Base-by-base conservation (phyloP, 148 eudicot species). In the Tetragonia tetragonoides region DNA sequence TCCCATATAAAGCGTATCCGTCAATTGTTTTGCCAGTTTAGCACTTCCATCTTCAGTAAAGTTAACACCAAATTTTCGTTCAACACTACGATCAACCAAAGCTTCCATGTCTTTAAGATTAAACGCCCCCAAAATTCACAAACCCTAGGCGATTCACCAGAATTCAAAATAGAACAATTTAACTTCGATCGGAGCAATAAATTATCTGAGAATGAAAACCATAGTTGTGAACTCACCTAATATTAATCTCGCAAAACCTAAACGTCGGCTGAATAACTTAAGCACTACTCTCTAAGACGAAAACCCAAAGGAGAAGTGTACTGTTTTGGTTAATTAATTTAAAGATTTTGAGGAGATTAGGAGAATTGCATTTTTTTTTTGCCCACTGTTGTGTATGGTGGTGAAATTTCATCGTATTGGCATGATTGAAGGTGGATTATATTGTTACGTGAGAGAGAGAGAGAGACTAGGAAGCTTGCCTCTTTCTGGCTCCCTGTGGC, bases 1-100 rank as follows among this genome's bases (percentile, higher is more conserved):
- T 6, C 94, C 97, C 94, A 92, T 89, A 67, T 88, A 95, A 60
- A 95, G 89, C 72, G 89, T 85, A 84, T 89, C 89, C 51, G 68
- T 81, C 64, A 95, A 84, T 28, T 73, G 77, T 9, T 86, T 85
- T 3, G 87, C 85, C 46, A 95, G 80, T 86, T 77, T 89, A 34
- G 83, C 80, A 6, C 80, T 88, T 63, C 97, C 96, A 44, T 91
- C 92, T 23, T 79, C 82, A 9, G 83, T 74, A 49, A 87, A 88
- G 75, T 83, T 78, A 75, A 79, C 87, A 86, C 86, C 82, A 81
- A 90, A 92, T 39, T 92, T 79, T 79, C 81, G 83, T 79, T 87
- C 90, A 68, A 81, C 90, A 46, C 64, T 78, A 60, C 57, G 78
- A 75, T 87, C n/a, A n/a, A n/a, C 87, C 23, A 71, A 77, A 39